These are phyloP conservation scores for Trichoderma atrobrunneum DNA, from an alignment of 2,329 filamentous ascomycete species.

Conservation along the genomic window DNA sequence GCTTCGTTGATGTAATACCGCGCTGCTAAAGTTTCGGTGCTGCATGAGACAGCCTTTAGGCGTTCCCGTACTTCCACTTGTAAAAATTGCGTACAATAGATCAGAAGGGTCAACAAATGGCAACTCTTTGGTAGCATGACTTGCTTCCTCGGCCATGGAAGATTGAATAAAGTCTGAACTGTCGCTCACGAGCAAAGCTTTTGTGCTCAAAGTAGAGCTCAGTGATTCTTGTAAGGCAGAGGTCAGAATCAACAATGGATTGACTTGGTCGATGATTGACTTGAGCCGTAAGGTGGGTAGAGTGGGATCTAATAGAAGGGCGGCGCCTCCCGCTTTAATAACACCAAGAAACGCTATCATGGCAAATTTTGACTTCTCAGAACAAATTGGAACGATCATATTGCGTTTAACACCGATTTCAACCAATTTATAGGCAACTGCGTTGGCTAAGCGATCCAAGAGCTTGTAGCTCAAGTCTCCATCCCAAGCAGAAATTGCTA, in stretches of 20 bases:
- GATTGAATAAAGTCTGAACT: not conserved
- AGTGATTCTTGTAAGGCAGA: not conserved
- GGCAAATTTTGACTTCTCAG: slow-evolving; percentile 27
- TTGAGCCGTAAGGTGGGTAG: not conserved
- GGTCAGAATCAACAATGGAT: not conserved
- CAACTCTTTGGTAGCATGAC: not conserved
- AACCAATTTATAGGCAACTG: not conserved
- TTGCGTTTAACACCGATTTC: slow-evolving; percentile 24
- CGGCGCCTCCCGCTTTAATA: slow-evolving; percentile 29
- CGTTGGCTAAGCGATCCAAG: slow-evolving; percentile 18
- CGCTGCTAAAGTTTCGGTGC: slow-evolving; percentile 36
- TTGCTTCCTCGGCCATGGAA: not conserved
- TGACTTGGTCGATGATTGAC: not conserved
- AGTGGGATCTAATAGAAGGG: slow-evolving; percentile 23
- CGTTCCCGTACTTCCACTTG: not conserved
- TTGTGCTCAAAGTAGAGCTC: not conserved
- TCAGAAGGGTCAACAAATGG: not conserved
- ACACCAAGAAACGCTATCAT: slow-evolving; percentile 26
- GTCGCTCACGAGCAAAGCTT: not conserved
- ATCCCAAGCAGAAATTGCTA: slow-evolving; percentile 27
- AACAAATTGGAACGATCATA: slow-evolving; percentile 31
- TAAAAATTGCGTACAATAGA: not conserved
- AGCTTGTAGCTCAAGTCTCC: slow-evolving; percentile 25
- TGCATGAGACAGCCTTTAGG: slow-evolving; percentile 33
- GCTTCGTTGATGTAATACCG: slow-evolving; percentile 37